Evolutionary conservation across 306 rosid species (phyloP), one percentile per base, ranked within the genome.

Genomic region (Phaseolus lunatus): DNA sequence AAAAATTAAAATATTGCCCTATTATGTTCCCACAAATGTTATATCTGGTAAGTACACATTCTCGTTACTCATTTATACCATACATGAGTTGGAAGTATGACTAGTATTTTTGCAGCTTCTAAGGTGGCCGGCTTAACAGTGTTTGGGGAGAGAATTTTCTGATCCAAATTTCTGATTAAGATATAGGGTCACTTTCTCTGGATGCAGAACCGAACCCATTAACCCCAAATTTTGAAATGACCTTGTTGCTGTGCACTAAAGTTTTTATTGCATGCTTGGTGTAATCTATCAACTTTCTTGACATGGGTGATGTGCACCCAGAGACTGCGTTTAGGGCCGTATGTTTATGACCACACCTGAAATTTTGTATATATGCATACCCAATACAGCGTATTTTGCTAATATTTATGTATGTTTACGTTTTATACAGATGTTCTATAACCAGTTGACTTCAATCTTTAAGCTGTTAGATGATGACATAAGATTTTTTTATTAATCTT

Each of bases 21-120:
- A 94, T 74, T 87, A 89, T 85, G 80, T 94, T 77, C 87, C 96
- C 39, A 84, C 87, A 73, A 78, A 91, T 83, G 84, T 91, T 78
- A 85, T 91, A 74, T 79, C 92, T 13, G 96, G 98, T 94, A 90
- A 76, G 26, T 75, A n/a, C 47, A 53, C 52, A 35, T 72, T 73
- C 76, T 62, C 67, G 3, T 43, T 48, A 66, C 72, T 80, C 58
- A 57, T 76, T 83, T 80, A 67, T 75, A 31, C 54, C 58, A 56
- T 72, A 37, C 20, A 37, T 76, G 54, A 78, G 71, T 81, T 63
- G 24, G 73, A 77, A n/a, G n/a, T n/a, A n/a, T n/a, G n/a, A 66
- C 48, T 59, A 67, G 37, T 75, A 52, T 11, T 67, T 65, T 66
- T 74, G n/a, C 61, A 23, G 49, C 3, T 43, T 29, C 75, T 37